Evolutionary conservation across 768 basidiomycete genomes (phyloP).

Genomic region (Fomitopsis serialis): DNA sequence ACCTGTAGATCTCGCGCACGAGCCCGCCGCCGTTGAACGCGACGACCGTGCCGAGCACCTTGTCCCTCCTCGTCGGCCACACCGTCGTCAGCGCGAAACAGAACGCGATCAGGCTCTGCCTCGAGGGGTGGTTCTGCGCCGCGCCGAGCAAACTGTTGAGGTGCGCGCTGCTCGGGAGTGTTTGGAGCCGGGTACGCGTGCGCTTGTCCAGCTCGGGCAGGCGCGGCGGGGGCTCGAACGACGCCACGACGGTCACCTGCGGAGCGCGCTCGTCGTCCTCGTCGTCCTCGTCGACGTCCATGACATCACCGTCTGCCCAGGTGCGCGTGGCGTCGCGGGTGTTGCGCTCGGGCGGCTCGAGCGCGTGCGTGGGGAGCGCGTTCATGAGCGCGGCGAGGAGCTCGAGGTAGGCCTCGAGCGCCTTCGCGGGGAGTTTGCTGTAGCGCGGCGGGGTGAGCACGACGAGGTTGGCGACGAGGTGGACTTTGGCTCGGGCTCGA

Average conservation of each 20-base stretch:
- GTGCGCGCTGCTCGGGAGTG: constrained; percentile 48
- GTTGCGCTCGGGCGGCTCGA: constrained; percentile 38
- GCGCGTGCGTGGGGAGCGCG: constrained; percentile 43
- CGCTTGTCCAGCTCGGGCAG: constrained; percentile 48
- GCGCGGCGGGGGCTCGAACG: constrained; percentile 21
- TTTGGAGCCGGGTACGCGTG: constrained; percentile 60
- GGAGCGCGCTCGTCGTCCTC: constrained; percentile 18
- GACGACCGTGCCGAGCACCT: constrained; percentile 50
- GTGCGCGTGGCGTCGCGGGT: constrained; percentile 1
- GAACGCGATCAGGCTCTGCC: constrained; percentile 48
- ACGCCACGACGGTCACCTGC: constrained; percentile 33
- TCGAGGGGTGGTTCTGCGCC: constrained; percentile 34
- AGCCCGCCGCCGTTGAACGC: constrained; percentile 53
- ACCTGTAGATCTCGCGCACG: constrained; percentile 71
- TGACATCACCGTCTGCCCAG: constrained; percentile 20
- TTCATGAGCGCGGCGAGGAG: constrained; percentile 49
- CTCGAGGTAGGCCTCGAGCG: constrained; percentile 48
- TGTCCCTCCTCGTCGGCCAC: constrained; percentile 56
- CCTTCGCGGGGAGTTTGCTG: constrained; percentile 34
- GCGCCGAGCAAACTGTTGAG: constrained; percentile 46
- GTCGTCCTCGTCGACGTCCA: constrained; percentile 24
- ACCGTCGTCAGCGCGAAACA: constrained; percentile 51
- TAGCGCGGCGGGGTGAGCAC: constrained; percentile 64
- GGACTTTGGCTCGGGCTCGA: constrained; percentile 28
- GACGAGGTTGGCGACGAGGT: constrained; percentile 70